Percentiles rank a stretch among this genome's conserved stretches.
These are phyloP conservation scores for Puccinia horiana DNA, from an alignment of 1,284 basidiomycete genomes.

Conservation along the genomic window DNA sequence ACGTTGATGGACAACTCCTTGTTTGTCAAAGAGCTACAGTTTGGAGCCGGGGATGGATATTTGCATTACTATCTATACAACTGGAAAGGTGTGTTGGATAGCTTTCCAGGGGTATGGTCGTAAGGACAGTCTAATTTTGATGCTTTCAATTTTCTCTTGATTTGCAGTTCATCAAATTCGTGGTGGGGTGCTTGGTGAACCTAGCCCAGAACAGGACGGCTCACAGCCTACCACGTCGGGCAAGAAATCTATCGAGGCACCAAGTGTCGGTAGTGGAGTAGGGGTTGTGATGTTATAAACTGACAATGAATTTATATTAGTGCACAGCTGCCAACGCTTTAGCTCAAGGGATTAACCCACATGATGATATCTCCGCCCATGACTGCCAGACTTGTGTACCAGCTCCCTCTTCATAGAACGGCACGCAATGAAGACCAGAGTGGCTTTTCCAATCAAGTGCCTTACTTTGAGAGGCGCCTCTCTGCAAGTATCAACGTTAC, in stretches of 20 bases:
- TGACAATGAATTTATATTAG: neutral
- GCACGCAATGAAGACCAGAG: too few species aligned
- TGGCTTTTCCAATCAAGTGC: too few species aligned
- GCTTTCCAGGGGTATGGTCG: neutral
- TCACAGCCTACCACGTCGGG: slow-evolving; percentile 61
- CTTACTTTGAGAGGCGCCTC: too few species aligned
- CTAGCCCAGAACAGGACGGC: slow-evolving; percentile 53
- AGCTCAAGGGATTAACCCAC: neutral
- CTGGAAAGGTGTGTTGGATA: slow-evolving; percentile 74
- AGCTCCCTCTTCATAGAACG: too few species aligned
- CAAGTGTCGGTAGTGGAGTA: slow-evolving; percentile 69
- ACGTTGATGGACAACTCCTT: slow-evolving; percentile 89
- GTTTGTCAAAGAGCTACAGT: slow-evolving; percentile 78
- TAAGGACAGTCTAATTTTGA: neutral
- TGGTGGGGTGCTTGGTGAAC: slow-evolving; percentile 53
- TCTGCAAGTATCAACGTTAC: too few species aligned
- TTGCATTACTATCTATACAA: slow-evolving; percentile 91
- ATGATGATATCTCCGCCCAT: neutral
- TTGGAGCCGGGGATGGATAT: slow-evolving; percentile 84
- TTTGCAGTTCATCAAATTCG: slow-evolving; percentile 45
- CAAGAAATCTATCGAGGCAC: slow-evolving; percentile 54
- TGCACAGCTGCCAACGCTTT: neutral
- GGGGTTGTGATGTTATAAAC: slow-evolving; percentile 75
- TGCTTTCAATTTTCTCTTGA: slow-evolving; percentile 15
- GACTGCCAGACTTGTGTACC: too few species aligned